Evolutionary conservation across 345 rosid genomes (phyloP), one percentile per base, ranked within the genome.

Genomic region (Nephelium lappaceum): DNA sequence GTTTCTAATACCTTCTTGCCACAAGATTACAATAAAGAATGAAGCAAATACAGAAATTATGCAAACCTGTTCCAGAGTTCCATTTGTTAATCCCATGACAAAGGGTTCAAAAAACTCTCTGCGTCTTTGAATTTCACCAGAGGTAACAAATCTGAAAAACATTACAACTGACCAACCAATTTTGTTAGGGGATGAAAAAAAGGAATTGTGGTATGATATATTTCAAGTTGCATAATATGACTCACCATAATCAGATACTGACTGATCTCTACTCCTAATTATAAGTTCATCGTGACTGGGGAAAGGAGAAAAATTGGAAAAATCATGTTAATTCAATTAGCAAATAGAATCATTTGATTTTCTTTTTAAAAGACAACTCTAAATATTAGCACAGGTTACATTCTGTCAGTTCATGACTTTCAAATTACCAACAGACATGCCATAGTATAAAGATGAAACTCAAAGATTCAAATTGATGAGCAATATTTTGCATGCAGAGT

Each of bases 71-170:
- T 97, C 97, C 71, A 97, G 98, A 39, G 98, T 87, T 69, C 97
- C 47, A 73, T 90, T 94, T 27, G 98, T 84, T 75, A 97, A 79
- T 79, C 98, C 99, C 82, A 89, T 65, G 74, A 97, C 84, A 71
- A 97, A 97, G 61, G 98, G 99, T 86, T 91, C 98, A 72, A 93
- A 94, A 83, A 97, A 97, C 23, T 92, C 95, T 0, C 95, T 83
- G 61, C 98, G 98, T 62, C 87, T 94, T 74, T 91, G 88, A 81
- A 97, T 93, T 81, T 97, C 98, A 60, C 97, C 98, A 79, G 99
- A 86, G 67, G 98, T 93, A 77, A 97, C 98, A 86, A 97, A 97
- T 85, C 99, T 97, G 90, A 97, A 93, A 87, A 97, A 97, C 99
- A 97, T 97, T 74, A 97, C 99, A 85, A 93, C 99, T 97, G 84